A percentile compares a stretch with the other conserved stretches of the same genome.
Evolutionary conservation across 208 protist species (phyloP).

Genomic region (Wallacemonas sp.): DNA sequence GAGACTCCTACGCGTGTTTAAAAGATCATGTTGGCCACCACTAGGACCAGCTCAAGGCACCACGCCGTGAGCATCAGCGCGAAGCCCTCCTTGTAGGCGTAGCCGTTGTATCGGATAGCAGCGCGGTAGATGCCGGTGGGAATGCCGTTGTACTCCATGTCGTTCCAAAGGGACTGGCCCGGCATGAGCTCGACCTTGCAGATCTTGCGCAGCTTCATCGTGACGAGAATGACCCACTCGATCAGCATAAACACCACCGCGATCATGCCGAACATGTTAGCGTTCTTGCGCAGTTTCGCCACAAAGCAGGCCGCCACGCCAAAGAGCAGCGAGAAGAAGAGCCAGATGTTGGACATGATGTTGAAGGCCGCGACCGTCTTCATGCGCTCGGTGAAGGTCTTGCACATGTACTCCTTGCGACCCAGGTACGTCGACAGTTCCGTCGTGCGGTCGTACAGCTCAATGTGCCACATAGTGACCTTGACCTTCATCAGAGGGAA

Average conservation of each 20-base stretch:
- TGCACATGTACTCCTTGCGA: slow-evolving; percentile 43
- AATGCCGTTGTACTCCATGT: slow-evolving; percentile 53
- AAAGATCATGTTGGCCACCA: slow-evolving; percentile 34
- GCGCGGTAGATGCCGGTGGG: slow-evolving; percentile 40
- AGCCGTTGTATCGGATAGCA: slow-evolving; percentile 37
- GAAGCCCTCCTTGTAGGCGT: slow-evolving; percentile 38
- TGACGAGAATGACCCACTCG: slow-evolving; percentile 37
- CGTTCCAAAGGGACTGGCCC: slow-evolving; percentile 37
- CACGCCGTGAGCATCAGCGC: slow-evolving; percentile 37
- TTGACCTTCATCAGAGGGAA: slow-evolving; percentile 36
- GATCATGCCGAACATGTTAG: slow-evolving; percentile 28
- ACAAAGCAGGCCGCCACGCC: slow-evolving; percentile 38
- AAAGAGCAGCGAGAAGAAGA: slow-evolving; percentile 41
- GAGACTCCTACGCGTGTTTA: slow-evolving; percentile 4
- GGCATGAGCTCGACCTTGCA: slow-evolving; percentile 28
- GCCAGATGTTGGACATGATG: slow-evolving; percentile 47
- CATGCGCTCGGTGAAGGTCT: slow-evolving; percentile 44
- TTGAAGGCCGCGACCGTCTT: slow-evolving; percentile 50
- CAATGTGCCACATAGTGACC: slow-evolving; percentile 51
- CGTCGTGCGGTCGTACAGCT: slow-evolving; percentile 41
- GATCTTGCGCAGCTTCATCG: slow-evolving; percentile 28
- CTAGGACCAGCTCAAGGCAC: slow-evolving; percentile 27
- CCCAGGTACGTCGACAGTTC: slow-evolving; percentile 40
- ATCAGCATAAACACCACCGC: slow-evolving; percentile 33
- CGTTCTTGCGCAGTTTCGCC: slow-evolving; percentile 11